Conservation (phyloP, 768 basidiomycete species). For the Calocybe gangraenosa region DNA sequence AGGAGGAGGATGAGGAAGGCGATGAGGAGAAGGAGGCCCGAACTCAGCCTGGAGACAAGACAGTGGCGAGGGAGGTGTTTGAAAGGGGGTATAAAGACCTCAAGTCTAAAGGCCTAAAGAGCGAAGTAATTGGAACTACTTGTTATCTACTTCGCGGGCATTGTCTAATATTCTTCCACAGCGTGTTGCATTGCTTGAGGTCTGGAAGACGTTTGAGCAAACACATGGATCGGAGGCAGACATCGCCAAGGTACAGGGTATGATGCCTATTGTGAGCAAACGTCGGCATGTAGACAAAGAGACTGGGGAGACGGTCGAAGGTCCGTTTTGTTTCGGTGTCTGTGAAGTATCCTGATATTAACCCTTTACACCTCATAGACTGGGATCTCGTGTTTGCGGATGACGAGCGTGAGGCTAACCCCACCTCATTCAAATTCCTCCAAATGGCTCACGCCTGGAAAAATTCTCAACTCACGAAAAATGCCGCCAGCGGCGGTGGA, state of each 20-base stretch:
- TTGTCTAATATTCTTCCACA: slow-evolving; percentile 24
- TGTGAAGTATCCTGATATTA: background rate
- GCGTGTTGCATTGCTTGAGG: slow-evolving; percentile 89
- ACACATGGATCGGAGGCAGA: slow-evolving; percentile 69
- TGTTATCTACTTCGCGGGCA: background rate
- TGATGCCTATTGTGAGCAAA: slow-evolving; percentile 92
- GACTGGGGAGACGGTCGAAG: slow-evolving; percentile 84
- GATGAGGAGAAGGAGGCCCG: slow-evolving; percentile 55
- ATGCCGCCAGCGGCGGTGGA: slow-evolving; percentile 13
- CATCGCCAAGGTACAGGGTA: slow-evolving; percentile 76
- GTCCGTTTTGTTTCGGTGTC: slow-evolving; percentile 31
- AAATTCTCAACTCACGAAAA: slow-evolving; percentile 42
- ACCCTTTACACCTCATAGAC: slow-evolving; percentile 43
- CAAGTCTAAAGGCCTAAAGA: slow-evolving; percentile 76
- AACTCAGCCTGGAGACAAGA: slow-evolving; percentile 68
- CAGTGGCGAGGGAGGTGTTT: slow-evolving; percentile 73
- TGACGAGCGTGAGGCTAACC: slow-evolving; percentile 92
- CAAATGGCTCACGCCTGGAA: slow-evolving; percentile 95
- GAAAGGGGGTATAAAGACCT: slow-evolving; percentile 86
- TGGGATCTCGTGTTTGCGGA: slow-evolving; percentile 96
- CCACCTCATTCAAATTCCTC: slow-evolving; percentile 92
- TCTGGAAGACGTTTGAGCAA: slow-evolving; percentile 94
- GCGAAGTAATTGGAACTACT: slow-evolving; percentile 62
- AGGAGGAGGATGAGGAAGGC: slow-evolving; percentile 69
- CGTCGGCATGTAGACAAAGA: slow-evolving; percentile 79